Evolutionary conservation across 345 rosid species (phyloP), one percentile per base, ranked within the genome.

Genomic region (Euclidium syriacum): DNA sequence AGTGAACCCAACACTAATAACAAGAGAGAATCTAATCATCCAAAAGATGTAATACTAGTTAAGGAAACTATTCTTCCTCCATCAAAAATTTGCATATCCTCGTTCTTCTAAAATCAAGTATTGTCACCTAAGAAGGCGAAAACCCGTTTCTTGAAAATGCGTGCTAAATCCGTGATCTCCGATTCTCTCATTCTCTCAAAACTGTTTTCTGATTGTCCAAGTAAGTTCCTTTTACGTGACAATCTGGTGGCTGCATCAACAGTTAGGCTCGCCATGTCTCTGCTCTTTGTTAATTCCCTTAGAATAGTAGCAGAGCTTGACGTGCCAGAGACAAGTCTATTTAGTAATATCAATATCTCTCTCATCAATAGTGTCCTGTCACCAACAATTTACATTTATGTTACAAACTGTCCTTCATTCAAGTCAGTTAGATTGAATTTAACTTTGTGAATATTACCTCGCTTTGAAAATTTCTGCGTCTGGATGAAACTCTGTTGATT

Each of bases 231-330:
- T 62, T 79, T 76, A 24, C 77, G 75, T 2, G 90, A 85, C 76
- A 90, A 73, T 63, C 88, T 76, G 71, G 74, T 80, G 5, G 91
- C 87, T 14, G 85, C 74, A 49, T 85, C 90, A 36, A 90, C 49
- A 12, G 90, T 85, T 80, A 90, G 68, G 67, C 85, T 79, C 27
- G 81, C 97, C 87, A 83, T 82, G 72, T 85, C 90, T 71, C 97
- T 77, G 75, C 79, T 81, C 42, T 71, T 79, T 20, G 95, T 87
- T 62, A 94, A 55, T 25, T 54, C 71, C 57, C 74, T 75, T 70
- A 94, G 73, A 5, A 79, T 70, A 0, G 79, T 74, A 16, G 83
- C 69, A 29, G 95, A 85, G 66, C 80, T 81, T 14, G 59, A 66
- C 2, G 85, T 75, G 47, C 76, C 80, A 34, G 97, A 87, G 23